Evolutionary conservation across 208 protist species (phyloP).

Genomic region (Trypanosoma vivax): DNA sequence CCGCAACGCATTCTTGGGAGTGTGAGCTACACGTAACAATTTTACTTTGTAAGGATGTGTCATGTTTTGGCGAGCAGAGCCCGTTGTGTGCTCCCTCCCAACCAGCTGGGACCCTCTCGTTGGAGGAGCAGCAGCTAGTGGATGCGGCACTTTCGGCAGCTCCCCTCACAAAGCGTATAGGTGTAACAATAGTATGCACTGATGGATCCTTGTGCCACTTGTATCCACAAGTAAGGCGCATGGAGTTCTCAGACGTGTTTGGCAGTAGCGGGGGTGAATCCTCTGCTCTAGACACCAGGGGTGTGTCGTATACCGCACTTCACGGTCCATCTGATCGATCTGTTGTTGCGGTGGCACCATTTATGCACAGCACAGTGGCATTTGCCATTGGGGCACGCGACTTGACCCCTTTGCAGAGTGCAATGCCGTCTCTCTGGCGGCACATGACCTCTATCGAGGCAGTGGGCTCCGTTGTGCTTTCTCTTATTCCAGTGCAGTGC

Average conservation of each 20-base stretch:
- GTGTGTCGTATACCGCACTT: conserved; percentile 12
- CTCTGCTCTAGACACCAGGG: no score
- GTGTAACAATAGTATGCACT: conserved; percentile 34
- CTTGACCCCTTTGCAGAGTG: conserved; percentile 4
- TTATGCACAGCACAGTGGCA: conserved; percentile 19
- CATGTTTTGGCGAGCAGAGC: conserved; percentile 39
- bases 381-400: conserved; percentile 8
- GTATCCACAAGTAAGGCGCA: conserved; percentile 11
- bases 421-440: conserved; percentile 41
- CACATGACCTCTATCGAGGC: conserved; percentile 41
- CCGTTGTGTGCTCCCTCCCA: conserved; percentile 59
- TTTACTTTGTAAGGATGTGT: conserved; percentile 31
- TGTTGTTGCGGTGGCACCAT: conserved; percentile 8
- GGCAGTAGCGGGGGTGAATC: no score
- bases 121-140: conserved; percentile 62
- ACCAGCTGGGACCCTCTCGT: conserved; percentile 40
- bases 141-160: conserved; percentile 48
- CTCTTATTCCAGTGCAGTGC: conserved; percentile 16
- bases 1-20: conserved; percentile 11
- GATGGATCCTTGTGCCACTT: conserved; percentile 9
- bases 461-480: conserved; percentile 43
- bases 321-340: conserved; percentile 1
- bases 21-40: conserved; percentile 37
- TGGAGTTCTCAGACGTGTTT: conserved; percentile 3
- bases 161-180: conserved; percentile 38